Evolutionary conservation across 2,329 filamentous ascomycete genomes (phyloP).

Genomic region (Aspergillus ochraceus): DNA sequence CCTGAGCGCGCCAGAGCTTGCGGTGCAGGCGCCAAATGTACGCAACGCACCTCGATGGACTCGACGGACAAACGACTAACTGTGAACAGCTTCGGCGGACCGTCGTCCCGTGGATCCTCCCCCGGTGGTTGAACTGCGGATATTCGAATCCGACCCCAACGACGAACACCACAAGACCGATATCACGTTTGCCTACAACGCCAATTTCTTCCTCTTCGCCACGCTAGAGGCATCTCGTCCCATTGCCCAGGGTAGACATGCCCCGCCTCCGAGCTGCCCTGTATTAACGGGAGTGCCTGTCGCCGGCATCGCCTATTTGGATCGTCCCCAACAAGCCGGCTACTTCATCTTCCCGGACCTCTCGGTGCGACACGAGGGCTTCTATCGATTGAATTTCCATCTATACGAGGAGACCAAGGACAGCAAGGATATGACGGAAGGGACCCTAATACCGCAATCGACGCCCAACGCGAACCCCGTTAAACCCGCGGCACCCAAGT

Average conservation of each 20-base stretch:
- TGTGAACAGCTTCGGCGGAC: slow-evolving; percentile 70
- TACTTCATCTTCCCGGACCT: slow-evolving; percentile 99
- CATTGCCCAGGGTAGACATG: slow-evolving; percentile 77
- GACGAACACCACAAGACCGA: slow-evolving; percentile 63
- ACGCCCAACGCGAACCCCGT: slow-evolving; percentile 27
- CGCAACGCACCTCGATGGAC: slow-evolving; percentile 32
- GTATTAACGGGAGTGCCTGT: slow-evolving; percentile 93
- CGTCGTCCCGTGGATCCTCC: slow-evolving; percentile 91
- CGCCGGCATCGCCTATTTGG: slow-evolving; percentile 92
- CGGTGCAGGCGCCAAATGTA: slow-evolving; percentile 93
- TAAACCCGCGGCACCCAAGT: slow-evolving; percentile 47
- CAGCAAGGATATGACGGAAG: slow-evolving; percentile 70
- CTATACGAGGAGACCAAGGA: slow-evolving; percentile 94
- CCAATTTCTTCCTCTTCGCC: slow-evolving; percentile 96
- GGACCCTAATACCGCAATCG: slow-evolving; percentile 43
- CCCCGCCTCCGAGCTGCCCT: slow-evolving; percentile 67
- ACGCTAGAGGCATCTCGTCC: slow-evolving; percentile 83
- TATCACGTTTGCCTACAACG: slow-evolving; percentile 88
- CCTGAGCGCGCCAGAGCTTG: slow-evolving; percentile 92
- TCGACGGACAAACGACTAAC: slow-evolving; percentile 10
- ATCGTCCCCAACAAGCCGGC: slow-evolving; percentile 74
- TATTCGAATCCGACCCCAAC: slow-evolving; percentile 65
- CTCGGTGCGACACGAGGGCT: slow-evolving; percentile 91
- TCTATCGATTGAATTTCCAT: slow-evolving; percentile 87
- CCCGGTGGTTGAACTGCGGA: slow-evolving; percentile 86